Evolutionary conservation across 1,139 yeast species (phyloP).

Genomic region (Yamadazyma oceani): DNA sequence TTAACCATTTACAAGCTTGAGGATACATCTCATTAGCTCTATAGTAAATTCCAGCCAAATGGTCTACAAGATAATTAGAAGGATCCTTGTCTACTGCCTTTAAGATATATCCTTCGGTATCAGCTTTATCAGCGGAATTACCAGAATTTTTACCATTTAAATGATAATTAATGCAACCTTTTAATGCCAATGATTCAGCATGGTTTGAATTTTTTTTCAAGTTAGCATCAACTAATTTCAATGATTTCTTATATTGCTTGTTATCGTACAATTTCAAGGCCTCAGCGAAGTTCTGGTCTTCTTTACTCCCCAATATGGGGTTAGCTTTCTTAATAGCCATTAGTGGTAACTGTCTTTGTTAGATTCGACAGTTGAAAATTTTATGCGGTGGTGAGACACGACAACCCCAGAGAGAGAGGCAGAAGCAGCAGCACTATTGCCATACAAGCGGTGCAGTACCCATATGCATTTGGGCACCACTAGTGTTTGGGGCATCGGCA

Average conservation of each 20-base stretch:
- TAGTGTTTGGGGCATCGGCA: no score
- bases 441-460: no score
- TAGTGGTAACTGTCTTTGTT: no score
- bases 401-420: no score
- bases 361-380: no score
- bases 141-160: conserved; percentile 31
- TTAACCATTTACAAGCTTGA: conserved; percentile 80
- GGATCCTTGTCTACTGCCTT: conserved; percentile 62
- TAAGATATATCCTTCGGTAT: conserved; percentile 61
- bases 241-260: conserved; percentile 84
- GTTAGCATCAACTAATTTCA: conserved; percentile 72
- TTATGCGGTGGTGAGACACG: no score
- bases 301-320: conserved; percentile 50
- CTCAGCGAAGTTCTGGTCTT: conserved; percentile 70
- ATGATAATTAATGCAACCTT: conserved; percentile 64
- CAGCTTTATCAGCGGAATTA: conserved; percentile 42
- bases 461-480: no score
- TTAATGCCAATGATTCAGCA: conserved; percentile 81
- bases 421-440: no score
- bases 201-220: conserved; percentile 75
- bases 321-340: conserved; percentile 1
- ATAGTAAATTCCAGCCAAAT: conserved; percentile 82
- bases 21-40: conserved; percentile 67
- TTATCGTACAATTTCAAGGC: conserved; percentile 81
- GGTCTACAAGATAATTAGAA: conserved; percentile 71